Evolutionary conservation across 2,329 filamentous ascomycete genomes (phyloP), one percentile per base, ranked within the genome.

Genomic region (Alternaria ethzedia): DNA sequence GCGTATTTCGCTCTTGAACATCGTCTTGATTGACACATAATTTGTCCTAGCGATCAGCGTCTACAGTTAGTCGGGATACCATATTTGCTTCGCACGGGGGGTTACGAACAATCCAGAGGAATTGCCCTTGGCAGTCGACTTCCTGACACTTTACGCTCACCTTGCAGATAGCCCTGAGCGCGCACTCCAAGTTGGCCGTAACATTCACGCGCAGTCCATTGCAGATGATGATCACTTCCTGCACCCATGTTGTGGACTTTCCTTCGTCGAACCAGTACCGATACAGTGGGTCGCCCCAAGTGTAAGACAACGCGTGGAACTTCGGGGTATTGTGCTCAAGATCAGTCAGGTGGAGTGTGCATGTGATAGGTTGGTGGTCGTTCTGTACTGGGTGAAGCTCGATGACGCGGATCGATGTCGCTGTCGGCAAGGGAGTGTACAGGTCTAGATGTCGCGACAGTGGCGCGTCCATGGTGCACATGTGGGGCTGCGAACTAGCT

Each of bases 11-110:
- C n/a, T 68, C 66, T 28, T 56, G 23, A 5, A 36, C 12, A 46
- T 67, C 44, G 36, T 17, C 36, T 30, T 68, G 66, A 41, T 68
- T 59, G 30, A 68, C 65, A 20, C 64, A 68, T 7, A 68, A n/a
- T 3, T 28, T 44, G 47, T 68, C 66, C 17, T 61, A 44, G 55
- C 55, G 63, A 25, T 41, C 8, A 41, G 15, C 28, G 8, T 51
- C 5, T 36, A 28, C 17, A 20, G 55, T 50, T 12, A 28, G 23
- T 17, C 10, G 20, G 23, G 11, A 51, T 26, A 10, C 20, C n/a
- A 20, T 32, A 8, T 20, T 6, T 12, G 8, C 13, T 13, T 44
- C 8, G 12, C 12, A 20, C 26, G 47, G 49, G 17, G 20, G 12
- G 12, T 21, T 21, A 51, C 49, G 28, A n/a, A 51, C 49, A 32